Evolutionary conservation across 1,284 basidiomycete species (phyloP).

Genomic region (Pterulicium gracile): DNA sequence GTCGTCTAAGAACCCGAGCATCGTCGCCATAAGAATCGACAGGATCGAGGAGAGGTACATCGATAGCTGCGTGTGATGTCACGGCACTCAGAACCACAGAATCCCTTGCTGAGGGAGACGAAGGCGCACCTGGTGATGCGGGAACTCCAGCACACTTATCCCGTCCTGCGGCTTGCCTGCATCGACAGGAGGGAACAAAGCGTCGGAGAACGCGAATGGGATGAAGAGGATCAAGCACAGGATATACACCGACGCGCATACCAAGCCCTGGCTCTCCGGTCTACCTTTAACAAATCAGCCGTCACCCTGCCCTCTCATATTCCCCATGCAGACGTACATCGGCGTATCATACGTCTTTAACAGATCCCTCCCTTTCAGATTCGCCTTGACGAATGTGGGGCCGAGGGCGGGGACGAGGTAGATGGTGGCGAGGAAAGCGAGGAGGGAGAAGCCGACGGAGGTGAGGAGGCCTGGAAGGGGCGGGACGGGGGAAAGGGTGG

Average conservation of each 20-base stretch:
- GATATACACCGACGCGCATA: constrained; percentile 86
- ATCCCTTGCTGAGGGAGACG: constrained; percentile 6
- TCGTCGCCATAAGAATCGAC: constrained; percentile 83
- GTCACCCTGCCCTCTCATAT: constrained; percentile 2
- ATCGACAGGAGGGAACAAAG: constrained; percentile 40
- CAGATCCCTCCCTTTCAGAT: constrained; percentile 72
- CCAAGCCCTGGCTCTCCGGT: constrained; percentile 89
- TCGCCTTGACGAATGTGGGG: constrained; percentile 63
- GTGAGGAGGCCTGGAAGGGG: constrained; percentile 60
- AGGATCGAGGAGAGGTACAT: constrained; percentile 90
- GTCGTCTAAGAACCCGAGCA: constrained; percentile 95
- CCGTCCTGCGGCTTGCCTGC: constrained; percentile 39
- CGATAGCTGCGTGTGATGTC: constrained; percentile 46
- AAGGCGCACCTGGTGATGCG: constrained; percentile 71
- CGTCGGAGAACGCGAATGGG: constrained; percentile 78
- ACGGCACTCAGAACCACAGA: constrained; percentile 1
- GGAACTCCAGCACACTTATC: constrained; percentile 60
- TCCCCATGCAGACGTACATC: constrained; percentile 72
- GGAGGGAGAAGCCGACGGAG: constrained; percentile 70
- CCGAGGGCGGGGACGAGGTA: constrained; percentile 70
- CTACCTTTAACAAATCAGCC: constrained; percentile 30
- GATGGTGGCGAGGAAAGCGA: constrained; percentile 66
- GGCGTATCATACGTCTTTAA: constrained; percentile 65
- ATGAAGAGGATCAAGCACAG: constrained; percentile 79
- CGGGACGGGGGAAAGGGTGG: constrained; percentile 56